phyloP scores from a whole-genome alignment of 345 rosid species.

The Mercurialis annua region DNA sequence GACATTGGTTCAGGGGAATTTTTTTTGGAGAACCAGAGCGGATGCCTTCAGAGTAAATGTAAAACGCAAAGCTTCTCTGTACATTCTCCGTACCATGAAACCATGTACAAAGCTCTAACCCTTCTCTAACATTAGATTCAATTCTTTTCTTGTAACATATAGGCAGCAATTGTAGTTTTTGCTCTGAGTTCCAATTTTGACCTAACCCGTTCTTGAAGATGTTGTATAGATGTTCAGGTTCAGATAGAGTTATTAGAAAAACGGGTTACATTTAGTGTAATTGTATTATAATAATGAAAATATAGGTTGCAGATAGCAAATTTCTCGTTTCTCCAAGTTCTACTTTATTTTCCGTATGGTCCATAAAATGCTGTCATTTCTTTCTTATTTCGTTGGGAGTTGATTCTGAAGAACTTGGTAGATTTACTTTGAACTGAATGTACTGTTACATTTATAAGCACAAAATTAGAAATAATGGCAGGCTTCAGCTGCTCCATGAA shows the following conservation, averaged over 20 bases:
- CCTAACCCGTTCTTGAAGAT: slow-evolving; percentile 28
- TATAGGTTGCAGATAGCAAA: slow-evolving; percentile 21
- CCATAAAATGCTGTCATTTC: too few species aligned
- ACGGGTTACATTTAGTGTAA: slow-evolving; percentile 32
- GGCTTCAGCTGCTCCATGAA: too few species aligned
- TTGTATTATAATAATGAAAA: slow-evolving; percentile 29
- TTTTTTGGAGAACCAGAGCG: slow-evolving; percentile 28
- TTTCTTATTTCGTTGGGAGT: too few species aligned
- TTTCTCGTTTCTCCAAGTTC: slow-evolving; percentile 2
- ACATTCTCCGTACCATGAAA: slow-evolving; percentile 41
- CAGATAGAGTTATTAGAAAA: slow-evolving; percentile 35
- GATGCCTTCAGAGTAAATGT: slow-evolving; percentile 29
- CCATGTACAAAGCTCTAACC: slow-evolving; percentile 54
- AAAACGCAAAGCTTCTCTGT: slow-evolving; percentile 33
- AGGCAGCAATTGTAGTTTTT: not conserved
- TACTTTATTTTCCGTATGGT: too few species aligned
- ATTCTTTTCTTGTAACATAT: slow-evolving; percentile 51
- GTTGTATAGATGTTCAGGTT: slow-evolving; percentile 46
- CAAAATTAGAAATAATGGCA: too few species aligned
- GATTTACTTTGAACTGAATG: too few species aligned
- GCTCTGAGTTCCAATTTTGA: slow-evolving; percentile 29
- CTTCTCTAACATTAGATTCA: slow-evolving; percentile 37
- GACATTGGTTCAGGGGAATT: slow-evolving; percentile 28
- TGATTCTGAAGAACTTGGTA: too few species aligned
- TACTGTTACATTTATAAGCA: too few species aligned